phyloP scores from a whole-genome alignment of 2,329 filamentous ascomycete species.

The Penicillium nordicum region DNA sequence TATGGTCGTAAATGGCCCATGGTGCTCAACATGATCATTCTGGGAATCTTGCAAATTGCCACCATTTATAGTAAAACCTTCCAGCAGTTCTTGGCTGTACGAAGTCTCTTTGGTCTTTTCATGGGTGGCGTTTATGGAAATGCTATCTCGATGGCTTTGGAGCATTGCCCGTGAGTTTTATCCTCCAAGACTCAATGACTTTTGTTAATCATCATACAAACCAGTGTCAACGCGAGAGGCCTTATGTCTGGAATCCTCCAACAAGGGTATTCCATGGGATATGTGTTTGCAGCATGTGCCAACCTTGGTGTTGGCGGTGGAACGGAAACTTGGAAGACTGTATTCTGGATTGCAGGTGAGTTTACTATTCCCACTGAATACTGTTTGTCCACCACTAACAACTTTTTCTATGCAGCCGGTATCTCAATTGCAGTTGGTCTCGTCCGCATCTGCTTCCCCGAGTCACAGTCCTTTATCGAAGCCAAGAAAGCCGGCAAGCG shows the following conservation, averaged over 20 bases:
- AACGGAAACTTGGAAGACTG: constrained; percentile 62
- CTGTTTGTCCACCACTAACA: not conserved
- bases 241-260: constrained; percentile 80
- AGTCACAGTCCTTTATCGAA: constrained; percentile 71
- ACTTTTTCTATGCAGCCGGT: constrained; percentile 18
- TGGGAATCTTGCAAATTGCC: constrained; percentile 68
- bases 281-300: constrained; percentile 68
- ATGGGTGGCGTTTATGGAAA: constrained; percentile 82
- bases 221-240: constrained; percentile 61
- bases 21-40: constrained; percentile 73
- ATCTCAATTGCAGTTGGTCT: constrained; percentile 57
- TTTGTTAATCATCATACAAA: not conserved
- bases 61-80: constrained; percentile 75
- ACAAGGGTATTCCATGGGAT: constrained; percentile 77
- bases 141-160: constrained; percentile 72
- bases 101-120: constrained; percentile 70
- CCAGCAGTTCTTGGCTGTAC: constrained; percentile 68
- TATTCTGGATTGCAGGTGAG: constrained; percentile 65
- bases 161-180: constrained; percentile 59
- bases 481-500: constrained; percentile 61
- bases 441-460: constrained; percentile 65
- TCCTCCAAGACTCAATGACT: not conserved
- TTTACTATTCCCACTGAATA: constrained; percentile 13
- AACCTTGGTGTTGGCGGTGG: constrained; percentile 67
- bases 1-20: constrained; percentile 79